These are phyloP conservation scores for Microdochium paspali DNA, from an alignment of 2,329 filamentous ascomycete species.

Conservation along the genomic window DNA sequence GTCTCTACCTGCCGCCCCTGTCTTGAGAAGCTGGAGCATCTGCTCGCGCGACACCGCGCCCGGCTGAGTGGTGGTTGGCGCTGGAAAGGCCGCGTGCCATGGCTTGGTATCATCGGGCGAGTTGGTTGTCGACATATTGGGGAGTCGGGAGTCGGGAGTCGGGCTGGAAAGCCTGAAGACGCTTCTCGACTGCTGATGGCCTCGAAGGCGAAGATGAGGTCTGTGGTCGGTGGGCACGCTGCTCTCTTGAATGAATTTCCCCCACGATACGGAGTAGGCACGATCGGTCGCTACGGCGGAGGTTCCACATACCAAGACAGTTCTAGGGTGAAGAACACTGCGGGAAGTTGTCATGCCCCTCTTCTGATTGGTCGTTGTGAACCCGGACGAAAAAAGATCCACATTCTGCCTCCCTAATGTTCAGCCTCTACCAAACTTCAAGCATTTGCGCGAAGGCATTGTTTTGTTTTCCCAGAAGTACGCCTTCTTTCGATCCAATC, in stretches of 20 bases:
- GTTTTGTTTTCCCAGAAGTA: too few relatives aligned
- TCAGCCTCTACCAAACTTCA: too few relatives aligned
- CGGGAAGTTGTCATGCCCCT: constrained; percentile 10
- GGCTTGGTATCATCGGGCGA: constrained; percentile 9
- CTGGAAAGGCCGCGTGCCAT: constrained; percentile 29
- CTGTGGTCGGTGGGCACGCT: too few relatives aligned
- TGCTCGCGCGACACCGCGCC: constrained; percentile 19
- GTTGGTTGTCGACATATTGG: background rate
- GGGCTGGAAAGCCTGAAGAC: too few relatives aligned
- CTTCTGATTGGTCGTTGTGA: constrained; percentile 11
- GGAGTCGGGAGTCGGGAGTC: too few relatives aligned
- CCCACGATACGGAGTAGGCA: too few relatives aligned
- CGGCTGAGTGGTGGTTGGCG: constrained; percentile 17
- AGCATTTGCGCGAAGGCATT: background rate
- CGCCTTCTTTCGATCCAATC: too few relatives aligned
- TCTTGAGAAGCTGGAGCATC: constrained; percentile 23
- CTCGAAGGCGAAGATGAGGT: background rate
- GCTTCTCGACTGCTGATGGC: too few relatives aligned
- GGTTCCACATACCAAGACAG: too few relatives aligned
- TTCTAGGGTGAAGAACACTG: background rate
- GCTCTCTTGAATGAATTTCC: too few relatives aligned
- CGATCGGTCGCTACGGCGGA: too few relatives aligned
- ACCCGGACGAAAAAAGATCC: background rate
- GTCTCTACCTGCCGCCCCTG: constrained; percentile 8
- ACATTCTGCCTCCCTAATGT: too few relatives aligned